Base-by-base conservation (phyloP, 352 stramenopile species). In the Phytopythium mirpurense region DNA sequence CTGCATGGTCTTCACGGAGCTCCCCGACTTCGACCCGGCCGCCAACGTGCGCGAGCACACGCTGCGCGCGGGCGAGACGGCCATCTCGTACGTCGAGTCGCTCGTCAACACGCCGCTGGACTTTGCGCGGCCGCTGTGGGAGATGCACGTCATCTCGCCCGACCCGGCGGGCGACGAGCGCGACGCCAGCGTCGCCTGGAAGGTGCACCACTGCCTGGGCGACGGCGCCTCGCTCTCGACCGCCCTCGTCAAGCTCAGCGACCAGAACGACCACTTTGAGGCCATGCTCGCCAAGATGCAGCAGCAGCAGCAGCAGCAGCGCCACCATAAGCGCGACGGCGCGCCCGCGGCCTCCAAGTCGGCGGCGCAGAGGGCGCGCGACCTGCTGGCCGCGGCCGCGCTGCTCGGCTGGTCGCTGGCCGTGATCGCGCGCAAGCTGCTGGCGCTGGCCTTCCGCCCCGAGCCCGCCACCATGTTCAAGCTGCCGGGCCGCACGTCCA, bases 121-220 rank as follows among this genome's bases (percentile, higher is more conserved):
- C 54, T 77, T 79, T 14, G 56, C 68, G 56, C 83, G 81, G 58
- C 82, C 82, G 24, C 72, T 93, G 19, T 93, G 82, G 82, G 77
- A 87, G 50, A 77, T 87, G 57, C 72, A 86, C 55, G 67, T 90
- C 37, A 70, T 93, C 42, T 48, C 35, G 38, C 56, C 70, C 35
- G 65, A 83, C 53, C 61, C 62, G 26, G 62, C 60, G 19, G 41
- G 54, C 23, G 59, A 47, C 2, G 47, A 63, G 16, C 48, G 60
- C 8, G 51, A 78, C 18, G 88, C 77, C 5, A 74, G 72, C 37
- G 46, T 89, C 9, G 66, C 67, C 26, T 90, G 79, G 82, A 86
- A 86, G 44, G 60, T 87, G 16, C 82, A 93, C 60, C 82, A 93
- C 56, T 93, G 82, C 46, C 63, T 93, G 15, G 82, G 82, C 18